Evolutionary conservation across 129 eudicot species (phyloP), one percentile per base, ranked within the genome.

Genomic region (Flaveria robusta): DNA sequence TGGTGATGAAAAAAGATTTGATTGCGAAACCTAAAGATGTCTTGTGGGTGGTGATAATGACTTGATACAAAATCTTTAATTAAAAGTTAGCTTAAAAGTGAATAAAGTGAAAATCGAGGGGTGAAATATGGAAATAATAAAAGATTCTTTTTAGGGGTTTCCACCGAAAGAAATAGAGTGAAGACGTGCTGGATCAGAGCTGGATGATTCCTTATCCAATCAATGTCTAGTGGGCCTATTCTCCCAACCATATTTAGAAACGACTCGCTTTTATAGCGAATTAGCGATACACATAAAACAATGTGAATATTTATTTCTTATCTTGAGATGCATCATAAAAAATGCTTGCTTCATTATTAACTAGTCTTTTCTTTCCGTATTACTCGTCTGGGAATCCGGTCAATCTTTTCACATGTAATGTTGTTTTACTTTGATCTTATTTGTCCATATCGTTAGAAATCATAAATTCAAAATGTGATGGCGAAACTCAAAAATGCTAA

Each of bases 191-290:
- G 83, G 79, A 72, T 66, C 10, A 52, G 45, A 66, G 84, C 84
- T 80, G 84, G 75, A 74, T 74, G 75, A 80, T 80, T 66, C 84
- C 84, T 74, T 74, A 80, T 74, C 84, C 84, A 74, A 74, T 66
- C 75, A 80, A 74, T 26, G 45, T 49, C 3, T 13, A 23, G 20
- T 9, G 68, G 29, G 29, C 83, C 68, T 20, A 63, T 68, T 24
- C 51, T 65, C 39, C 59, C 70, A 77, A 77, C 81, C 13, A 54
- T 68, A 77, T 29, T 63, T 31, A 27, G 45, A 63, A 63, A 63
- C 23, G 10, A 29, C 45, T 63, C 45, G 68, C 68, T 27, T 63
- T 29, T 31, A 63, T 29, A 29, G 68, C 11, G 67, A 29, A 15
- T 29, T 29, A 29, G 68, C 11, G 67, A 29, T 29, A 1, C 45